Conservation (phyloP, 306 rosid genomes). For the Ormosia semicastrata region DNA sequence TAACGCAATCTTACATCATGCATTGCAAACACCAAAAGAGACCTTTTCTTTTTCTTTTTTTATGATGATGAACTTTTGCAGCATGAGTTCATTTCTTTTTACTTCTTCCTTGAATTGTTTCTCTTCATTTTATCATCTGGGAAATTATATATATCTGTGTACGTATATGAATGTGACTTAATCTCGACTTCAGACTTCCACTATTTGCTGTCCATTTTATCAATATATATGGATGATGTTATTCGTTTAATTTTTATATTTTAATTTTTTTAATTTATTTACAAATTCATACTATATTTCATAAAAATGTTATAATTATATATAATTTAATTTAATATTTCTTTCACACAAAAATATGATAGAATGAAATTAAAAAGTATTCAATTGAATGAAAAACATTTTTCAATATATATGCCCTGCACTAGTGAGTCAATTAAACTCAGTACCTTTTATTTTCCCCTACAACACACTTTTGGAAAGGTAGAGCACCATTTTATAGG, state of each 20-base stretch:
- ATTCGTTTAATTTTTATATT: too few relatives aligned
- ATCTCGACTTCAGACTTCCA: neutral
- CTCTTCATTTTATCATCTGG: neutral
- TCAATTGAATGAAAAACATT: too few relatives aligned
- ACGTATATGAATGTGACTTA: neutral
- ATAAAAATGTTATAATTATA: too few relatives aligned
- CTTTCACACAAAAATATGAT: too few relatives aligned
- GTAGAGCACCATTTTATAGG: neutral
- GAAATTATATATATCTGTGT: neutral
- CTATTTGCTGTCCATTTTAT: neutral
- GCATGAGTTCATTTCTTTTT: conserved; percentile 15
- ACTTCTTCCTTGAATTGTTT: neutral
- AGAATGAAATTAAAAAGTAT: too few relatives aligned
- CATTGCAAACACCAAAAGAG: conserved; percentile 4
- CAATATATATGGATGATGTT: too few relatives aligned
- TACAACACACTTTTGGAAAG: neutral
- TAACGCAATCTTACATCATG: conserved; percentile 35
- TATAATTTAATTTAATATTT: too few relatives aligned
- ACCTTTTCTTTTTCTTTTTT: neutral
- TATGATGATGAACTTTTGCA: conserved; percentile 18
- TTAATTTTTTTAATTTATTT: too few relatives aligned
- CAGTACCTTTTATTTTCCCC: neutral
- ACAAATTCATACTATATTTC: too few relatives aligned
- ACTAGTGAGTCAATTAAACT: neutral
- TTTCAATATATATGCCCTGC: neutral